phyloP scores from a whole-genome alignment of 1,284 basidiomycete species.

The Taiwanofungus camphoratus region DNA sequence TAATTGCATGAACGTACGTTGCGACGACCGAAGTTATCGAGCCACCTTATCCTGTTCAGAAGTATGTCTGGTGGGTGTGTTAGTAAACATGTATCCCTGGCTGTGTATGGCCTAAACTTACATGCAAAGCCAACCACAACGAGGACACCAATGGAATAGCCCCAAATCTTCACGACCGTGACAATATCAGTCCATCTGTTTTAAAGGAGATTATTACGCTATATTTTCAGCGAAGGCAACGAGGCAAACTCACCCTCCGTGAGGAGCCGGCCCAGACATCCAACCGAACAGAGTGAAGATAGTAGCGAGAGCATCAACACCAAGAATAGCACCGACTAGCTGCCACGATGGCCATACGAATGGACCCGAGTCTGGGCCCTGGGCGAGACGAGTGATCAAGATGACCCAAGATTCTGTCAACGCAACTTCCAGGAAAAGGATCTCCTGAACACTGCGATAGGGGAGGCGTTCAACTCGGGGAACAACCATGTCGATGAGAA shows the following conservation, averaged over 20 bases:
- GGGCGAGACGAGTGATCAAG: conserved; percentile 7
- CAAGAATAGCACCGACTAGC: conserved; percentile 8
- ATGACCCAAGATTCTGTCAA: conserved; percentile 11
- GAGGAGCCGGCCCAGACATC: conserved; percentile 7
- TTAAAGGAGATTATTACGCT: neutral
- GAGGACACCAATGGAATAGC: conserved; percentile 7
- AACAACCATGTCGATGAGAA: neutral
- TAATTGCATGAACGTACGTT: neutral
- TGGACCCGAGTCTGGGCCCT: conserved; percentile 6
- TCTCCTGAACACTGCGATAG: conserved; percentile 6
- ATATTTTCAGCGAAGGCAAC: neutral
- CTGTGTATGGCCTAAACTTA: neutral
- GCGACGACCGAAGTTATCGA: conserved; percentile 9
- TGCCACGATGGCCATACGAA: conserved; percentile 12
- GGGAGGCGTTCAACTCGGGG: neutral
- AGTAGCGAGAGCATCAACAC: conserved; percentile 9
- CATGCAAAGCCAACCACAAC: conserved; percentile 8
- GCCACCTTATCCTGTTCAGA: conserved; percentile 6
- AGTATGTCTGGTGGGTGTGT: conserved; percentile 2
- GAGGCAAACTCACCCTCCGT: conserved; percentile 4
- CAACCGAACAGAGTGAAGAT: conserved; percentile 11
- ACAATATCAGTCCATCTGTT: conserved; percentile 10
- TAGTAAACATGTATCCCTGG: too few species aligned
- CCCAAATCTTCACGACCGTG: conserved; percentile 11
- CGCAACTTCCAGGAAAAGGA: conserved; percentile 11